These are phyloP conservation scores for Oryza australiensis DNA, from an alignment of 176 grass and related monocot species.

Conservation along the genomic window DNA sequence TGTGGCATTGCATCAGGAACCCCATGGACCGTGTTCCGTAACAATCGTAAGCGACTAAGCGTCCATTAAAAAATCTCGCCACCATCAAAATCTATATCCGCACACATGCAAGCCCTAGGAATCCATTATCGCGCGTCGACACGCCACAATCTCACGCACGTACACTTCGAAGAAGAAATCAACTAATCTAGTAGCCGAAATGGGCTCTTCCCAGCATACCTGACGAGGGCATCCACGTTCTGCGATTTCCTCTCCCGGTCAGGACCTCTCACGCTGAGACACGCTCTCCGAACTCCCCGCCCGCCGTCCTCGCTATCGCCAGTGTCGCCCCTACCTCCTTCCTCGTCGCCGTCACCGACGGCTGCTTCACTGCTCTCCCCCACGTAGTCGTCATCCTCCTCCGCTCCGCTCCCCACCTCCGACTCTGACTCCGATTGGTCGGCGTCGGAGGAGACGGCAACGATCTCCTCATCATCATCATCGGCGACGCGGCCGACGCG, in stretches of 20 bases:
- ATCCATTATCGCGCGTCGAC: background rate
- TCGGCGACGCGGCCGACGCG: conserved; percentile 27
- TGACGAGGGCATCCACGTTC: conserved; percentile 82
- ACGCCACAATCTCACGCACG: background rate
- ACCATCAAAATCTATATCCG: conserved; percentile 1
- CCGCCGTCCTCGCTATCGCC: conserved; percentile 34
- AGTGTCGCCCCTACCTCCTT: conserved; percentile 31
- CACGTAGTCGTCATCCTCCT: conserved; percentile 50
- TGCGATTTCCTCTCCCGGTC: conserved; percentile 75
- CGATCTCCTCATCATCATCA: conserved; percentile 41
- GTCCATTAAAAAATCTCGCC: background rate
- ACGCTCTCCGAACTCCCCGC: conserved; percentile 18
- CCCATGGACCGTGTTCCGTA: background rate
- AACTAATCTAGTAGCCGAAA: background rate
- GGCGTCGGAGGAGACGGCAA: conserved; percentile 46
- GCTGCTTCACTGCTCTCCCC: conserved; percentile 42
- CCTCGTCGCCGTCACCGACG: conserved; percentile 33
- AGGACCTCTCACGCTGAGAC: conserved; percentile 2
- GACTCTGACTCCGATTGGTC: conserved; percentile 47
- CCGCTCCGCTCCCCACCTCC: conserved; percentile 24
- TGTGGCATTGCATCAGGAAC: conserved; percentile 28
- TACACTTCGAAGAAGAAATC: background rate
- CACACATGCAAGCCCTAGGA: conserved; percentile 29
- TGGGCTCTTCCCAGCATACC: conserved; percentile 39
- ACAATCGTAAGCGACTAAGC: background rate